Percentiles rank a stretch among this genome's conserved stretches.
Conservation (phyloP, 345 rosid genomes). For the Psidium friedrichsthalianum region DNA sequence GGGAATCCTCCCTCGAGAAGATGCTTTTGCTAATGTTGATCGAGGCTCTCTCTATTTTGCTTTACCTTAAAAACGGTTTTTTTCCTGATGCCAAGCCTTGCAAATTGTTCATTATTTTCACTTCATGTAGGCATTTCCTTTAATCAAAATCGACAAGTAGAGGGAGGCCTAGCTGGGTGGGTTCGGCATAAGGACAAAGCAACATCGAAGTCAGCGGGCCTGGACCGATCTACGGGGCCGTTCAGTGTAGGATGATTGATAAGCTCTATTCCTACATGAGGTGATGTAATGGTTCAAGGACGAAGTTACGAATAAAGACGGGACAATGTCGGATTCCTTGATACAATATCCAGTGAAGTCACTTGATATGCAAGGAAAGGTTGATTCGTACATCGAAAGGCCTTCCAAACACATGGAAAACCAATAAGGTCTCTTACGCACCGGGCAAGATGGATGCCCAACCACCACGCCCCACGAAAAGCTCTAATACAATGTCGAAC, state of each 20-base stretch:
- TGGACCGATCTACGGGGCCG: not conserved
- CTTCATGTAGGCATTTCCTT: not conserved
- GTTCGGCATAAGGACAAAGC: not conserved
- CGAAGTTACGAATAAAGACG: not conserved
- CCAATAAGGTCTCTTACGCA: not conserved
- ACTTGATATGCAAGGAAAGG: not conserved
- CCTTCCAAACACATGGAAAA: not conserved
- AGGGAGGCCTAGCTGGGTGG: not conserved
- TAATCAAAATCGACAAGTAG: not conserved
- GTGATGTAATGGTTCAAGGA: not conserved
- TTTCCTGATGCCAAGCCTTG: not conserved
- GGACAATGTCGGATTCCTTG: not conserved
- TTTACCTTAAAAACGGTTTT: not conserved
- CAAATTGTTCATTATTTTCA: not conserved
- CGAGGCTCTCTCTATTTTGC: not conserved
- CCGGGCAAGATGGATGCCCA: not conserved
- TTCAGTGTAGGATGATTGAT: not conserved
- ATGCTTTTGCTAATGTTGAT: not conserved
- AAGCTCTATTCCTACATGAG: not conserved
- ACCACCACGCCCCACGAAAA: not conserved
- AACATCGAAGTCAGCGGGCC: not conserved
- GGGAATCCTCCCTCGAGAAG: not conserved
- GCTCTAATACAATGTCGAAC: not conserved
- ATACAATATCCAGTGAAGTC: not conserved
- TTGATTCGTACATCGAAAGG: not conserved